Evolutionary conservation across 805 yeast genomes (phyloP).

Genomic region (Pichia exigua): DNA sequence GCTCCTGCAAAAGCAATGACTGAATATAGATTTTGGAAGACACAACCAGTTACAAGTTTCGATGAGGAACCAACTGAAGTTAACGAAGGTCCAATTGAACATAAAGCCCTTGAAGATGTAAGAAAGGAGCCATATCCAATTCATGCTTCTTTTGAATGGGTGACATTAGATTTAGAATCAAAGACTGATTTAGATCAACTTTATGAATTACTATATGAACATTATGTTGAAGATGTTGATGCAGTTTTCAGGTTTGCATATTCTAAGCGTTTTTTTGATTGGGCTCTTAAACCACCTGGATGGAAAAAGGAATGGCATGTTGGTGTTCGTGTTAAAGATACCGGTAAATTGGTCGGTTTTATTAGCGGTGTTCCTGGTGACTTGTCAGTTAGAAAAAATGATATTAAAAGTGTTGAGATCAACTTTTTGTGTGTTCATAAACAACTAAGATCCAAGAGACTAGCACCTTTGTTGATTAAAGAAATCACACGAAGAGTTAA

Average conservation of each 20-base stretch:
- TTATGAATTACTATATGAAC: slow-evolving; percentile 70
- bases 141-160: slow-evolving; percentile 83
- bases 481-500: slow-evolving; percentile 94
- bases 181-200: slow-evolving; percentile 63
- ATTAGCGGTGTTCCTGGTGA: slow-evolving; percentile 83
- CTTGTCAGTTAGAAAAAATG: slow-evolving; percentile 44
- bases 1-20: slow-evolving; percentile 66
- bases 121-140: slow-evolving; percentile 65
- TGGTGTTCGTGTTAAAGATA: slow-evolving; percentile 79
- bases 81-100: slow-evolving; percentile 67
- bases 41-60: slow-evolving; percentile 86
- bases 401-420: slow-evolving; percentile 70
- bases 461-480: slow-evolving; percentile 88
- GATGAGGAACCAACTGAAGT: slow-evolving; percentile 54
- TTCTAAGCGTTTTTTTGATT: slow-evolving; percentile 69
- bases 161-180: slow-evolving; percentile 56
- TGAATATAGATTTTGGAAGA: slow-evolving; percentile 94
- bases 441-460: slow-evolving; percentile 83
- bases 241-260: slow-evolving; percentile 89
- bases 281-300: slow-evolving; percentile 95
- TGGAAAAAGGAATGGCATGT: slow-evolving; percentile 85
- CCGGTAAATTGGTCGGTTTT: slow-evolving; percentile 79
- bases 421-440: slow-evolving; percentile 93
- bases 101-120: slow-evolving; percentile 64
- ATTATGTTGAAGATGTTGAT: slow-evolving; percentile 92